phyloP scores from a whole-genome alignment of 2,329 filamentous ascomycete species.

The Fusarium sterilihyphosum region DNA sequence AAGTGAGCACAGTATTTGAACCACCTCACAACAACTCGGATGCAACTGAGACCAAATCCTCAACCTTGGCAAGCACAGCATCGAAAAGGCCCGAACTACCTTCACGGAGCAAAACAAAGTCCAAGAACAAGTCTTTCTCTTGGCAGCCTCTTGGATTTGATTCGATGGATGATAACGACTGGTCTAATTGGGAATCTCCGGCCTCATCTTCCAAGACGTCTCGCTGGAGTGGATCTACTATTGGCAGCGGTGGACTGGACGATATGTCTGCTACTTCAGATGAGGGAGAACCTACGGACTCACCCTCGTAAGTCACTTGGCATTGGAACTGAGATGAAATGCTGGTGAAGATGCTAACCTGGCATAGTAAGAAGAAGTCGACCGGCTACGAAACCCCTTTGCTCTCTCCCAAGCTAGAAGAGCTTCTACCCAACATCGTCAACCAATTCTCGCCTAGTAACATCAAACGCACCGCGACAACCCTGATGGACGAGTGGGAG shows the following conservation, averaged over 20 bases:
- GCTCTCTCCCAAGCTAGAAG: slow-evolving; percentile 59
- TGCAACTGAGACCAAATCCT: slow-evolving; percentile 15
- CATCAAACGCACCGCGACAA: slow-evolving; percentile 83
- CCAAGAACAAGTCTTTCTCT: slow-evolving; percentile 65
- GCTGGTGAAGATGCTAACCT: slow-evolving; percentile 13
- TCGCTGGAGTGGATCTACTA: slow-evolving; percentile 72
- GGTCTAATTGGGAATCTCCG: slow-evolving; percentile 71
- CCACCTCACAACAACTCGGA: slow-evolving; percentile 40
- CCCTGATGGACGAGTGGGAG: slow-evolving; percentile 92
- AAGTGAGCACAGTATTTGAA: slow-evolving; percentile 56
- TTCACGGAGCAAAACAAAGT: slow-evolving; percentile 50
- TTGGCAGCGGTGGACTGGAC: slow-evolving; percentile 52
- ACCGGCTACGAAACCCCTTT: slow-evolving; percentile 45
- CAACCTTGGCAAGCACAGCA: slow-evolving; percentile 46
- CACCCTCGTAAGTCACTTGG: slow-evolving; percentile 58
- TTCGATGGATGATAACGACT: slow-evolving; percentile 68
- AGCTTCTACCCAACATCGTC: slow-evolving; percentile 75
- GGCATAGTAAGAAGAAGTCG: slow-evolving; percentile 47
- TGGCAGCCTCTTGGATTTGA: slow-evolving; percentile 69
- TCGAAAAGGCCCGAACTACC: slow-evolving; percentile 44
- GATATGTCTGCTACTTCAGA: slow-evolving; percentile 60
- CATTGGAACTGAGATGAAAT: background rate
- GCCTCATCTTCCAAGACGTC: slow-evolving; percentile 61
- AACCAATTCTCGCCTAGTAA: slow-evolving; percentile 79
- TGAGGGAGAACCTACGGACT: slow-evolving; percentile 56